These are phyloP conservation scores for Musa balbisiana DNA, from an alignment of 202 grass and related monocot species.

Conservation along the genomic window DNA sequence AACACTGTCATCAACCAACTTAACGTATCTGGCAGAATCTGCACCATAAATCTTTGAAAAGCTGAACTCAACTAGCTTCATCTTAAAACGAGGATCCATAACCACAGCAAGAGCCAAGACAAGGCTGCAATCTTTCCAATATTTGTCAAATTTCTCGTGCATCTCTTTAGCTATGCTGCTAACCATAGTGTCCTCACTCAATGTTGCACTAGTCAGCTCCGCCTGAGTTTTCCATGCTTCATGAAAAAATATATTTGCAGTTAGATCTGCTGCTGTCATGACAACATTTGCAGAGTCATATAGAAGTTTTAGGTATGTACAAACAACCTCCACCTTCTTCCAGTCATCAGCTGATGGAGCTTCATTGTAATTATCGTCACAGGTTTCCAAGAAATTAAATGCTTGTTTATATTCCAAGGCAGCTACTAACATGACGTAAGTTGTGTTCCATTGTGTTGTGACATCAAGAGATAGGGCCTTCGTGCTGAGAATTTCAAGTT, in stretches of 20 bases:
- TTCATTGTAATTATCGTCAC: slow-evolving; percentile 13
- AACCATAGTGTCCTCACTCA: background rate
- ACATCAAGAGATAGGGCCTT: slow-evolving; percentile 7
- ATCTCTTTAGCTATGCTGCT: slow-evolving; percentile 6
- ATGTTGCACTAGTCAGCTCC: slow-evolving; percentile 5
- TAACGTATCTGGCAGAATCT: slow-evolving; percentile 14
- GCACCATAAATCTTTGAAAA: slow-evolving; percentile 14
- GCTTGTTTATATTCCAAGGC: slow-evolving; percentile 12
- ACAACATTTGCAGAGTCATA: slow-evolving; percentile 8
- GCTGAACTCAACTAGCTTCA: slow-evolving; percentile 18
- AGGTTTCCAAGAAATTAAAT: slow-evolving; percentile 7
- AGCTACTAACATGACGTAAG: slow-evolving; percentile 6
- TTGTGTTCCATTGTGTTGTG: slow-evolving; percentile 4
- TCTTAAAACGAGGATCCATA: slow-evolving; percentile 17
- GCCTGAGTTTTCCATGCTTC: slow-evolving; percentile 8
- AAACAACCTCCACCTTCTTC: slow-evolving; percentile 17
- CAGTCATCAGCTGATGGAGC: slow-evolving; percentile 8
- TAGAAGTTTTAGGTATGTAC: slow-evolving; percentile 14
- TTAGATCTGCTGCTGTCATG: background rate
- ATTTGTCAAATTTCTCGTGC: slow-evolving; percentile 15
- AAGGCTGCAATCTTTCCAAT: slow-evolving; percentile 23
- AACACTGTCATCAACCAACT: slow-evolving; percentile 5
- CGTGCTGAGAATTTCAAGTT: background rate
- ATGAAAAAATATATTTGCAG: slow-evolving; percentile 12
- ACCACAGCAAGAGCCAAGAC: slow-evolving; percentile 13